These are phyloP conservation scores for Keithomyces neogunnii DNA, from an alignment of 2,329 filamentous ascomycete genomes.

Conservation along the genomic window DNA sequence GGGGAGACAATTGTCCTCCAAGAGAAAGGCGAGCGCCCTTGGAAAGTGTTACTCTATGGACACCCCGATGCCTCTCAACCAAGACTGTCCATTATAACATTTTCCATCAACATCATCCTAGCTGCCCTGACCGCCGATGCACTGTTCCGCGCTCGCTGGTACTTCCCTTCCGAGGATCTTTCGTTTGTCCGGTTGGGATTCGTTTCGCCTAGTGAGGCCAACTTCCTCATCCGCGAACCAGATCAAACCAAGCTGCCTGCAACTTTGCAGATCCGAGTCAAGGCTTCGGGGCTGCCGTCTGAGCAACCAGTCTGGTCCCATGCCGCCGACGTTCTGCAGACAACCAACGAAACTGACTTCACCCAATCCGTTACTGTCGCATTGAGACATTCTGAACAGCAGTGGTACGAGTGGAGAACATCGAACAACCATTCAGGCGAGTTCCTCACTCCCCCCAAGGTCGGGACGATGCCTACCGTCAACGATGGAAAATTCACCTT, in stretches of 20 bases:
- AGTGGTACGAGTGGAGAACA: conserved; percentile 72
- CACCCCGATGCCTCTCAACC: conserved; percentile 64
- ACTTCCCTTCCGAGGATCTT: conserved; percentile 64
- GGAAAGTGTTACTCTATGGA: conserved; percentile 65
- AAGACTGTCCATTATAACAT: conserved; percentile 56
- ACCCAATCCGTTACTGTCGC: conserved; percentile 63
- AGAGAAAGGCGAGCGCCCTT: conserved; percentile 45
- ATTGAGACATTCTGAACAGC: conserved; percentile 56
- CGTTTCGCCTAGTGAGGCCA: conserved; percentile 72
- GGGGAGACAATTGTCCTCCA: conserved; percentile 54
- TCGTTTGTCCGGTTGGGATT: conserved; percentile 84
- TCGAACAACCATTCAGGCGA: conserved; percentile 81
- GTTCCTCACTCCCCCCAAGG: conserved; percentile 68
- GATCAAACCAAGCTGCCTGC: conserved; percentile 66
- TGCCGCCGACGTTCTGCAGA: conserved; percentile 54
- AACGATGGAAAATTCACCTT: conserved; percentile 75
- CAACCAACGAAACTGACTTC: conserved; percentile 74
- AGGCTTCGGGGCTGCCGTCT: conserved; percentile 39
- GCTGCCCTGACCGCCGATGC: conserved; percentile 67
- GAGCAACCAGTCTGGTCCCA: conserved; percentile 57
- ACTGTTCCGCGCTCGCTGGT: conserved; percentile 62
- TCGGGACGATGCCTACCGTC: conserved; percentile 52
- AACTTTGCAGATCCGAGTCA: conserved; percentile 56
- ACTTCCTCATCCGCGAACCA: conserved; percentile 77
- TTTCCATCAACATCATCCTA: conserved; percentile 63